Conservation (phyloP, 108 stramenopile genomes). For the Cyclostephanos tholiformis region DNA sequence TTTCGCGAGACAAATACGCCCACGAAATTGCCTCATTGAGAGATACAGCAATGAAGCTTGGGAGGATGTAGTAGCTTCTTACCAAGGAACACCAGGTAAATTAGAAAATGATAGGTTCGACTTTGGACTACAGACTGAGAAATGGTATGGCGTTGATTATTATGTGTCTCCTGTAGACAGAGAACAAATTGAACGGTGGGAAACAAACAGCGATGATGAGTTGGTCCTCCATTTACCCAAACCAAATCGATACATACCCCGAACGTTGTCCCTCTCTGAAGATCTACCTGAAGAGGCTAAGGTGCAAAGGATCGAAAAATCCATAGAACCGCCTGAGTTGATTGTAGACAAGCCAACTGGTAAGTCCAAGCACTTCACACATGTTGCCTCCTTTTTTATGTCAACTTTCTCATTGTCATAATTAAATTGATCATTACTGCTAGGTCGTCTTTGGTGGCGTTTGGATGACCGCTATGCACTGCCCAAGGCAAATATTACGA, state of each 20-base stretch:
- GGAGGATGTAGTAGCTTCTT: constrained; percentile 49
- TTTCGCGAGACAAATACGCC: constrained; percentile 47
- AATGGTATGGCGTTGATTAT: constrained; percentile 85
- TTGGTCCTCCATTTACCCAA: constrained; percentile 57
- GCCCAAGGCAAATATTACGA: constrained; percentile 65
- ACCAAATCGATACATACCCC: constrained; percentile 78
- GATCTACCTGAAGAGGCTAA: constrained; percentile 78
- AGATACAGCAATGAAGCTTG: constrained; percentile 78
- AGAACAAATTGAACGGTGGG: constrained; percentile 43
- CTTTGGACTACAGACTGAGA: constrained; percentile 61
- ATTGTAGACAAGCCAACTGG: constrained; percentile 50
- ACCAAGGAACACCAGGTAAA: constrained; percentile 10
- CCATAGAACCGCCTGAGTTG: constrained; percentile 75
- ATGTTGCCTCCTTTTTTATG: background rate
- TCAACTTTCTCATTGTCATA: background rate
- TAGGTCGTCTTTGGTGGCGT: constrained; percentile 78
- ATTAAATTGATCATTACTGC: background rate
- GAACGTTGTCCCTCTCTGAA: constrained; percentile 66
- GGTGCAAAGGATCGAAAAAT: constrained; percentile 69
- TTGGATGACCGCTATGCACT: constrained; percentile 88
- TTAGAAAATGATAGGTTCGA: constrained; percentile 19
- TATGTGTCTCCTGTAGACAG: constrained; percentile 54
- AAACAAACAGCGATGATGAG: constrained; percentile 15
- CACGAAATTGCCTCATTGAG: constrained; percentile 80
- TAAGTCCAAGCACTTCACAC: background rate